These are phyloP conservation scores for Leccinum solheimii DNA, from an alignment of 1,284 basidiomycete species.

Conservation along the genomic window DNA sequence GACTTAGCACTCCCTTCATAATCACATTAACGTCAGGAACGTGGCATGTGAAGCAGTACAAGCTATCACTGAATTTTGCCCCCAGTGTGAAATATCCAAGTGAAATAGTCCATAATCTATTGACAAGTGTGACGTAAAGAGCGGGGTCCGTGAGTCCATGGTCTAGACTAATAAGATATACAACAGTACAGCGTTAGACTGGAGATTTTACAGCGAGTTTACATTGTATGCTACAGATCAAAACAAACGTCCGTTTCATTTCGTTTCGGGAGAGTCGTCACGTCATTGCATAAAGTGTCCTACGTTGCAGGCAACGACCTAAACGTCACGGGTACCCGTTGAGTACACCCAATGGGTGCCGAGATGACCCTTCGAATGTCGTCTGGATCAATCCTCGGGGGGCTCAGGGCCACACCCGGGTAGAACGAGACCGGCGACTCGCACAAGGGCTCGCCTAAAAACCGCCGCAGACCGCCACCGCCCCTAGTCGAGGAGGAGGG, in stretches of 20 bases:
- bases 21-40: too few species aligned
- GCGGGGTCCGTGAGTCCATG: conserved; percentile 10
- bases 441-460: conserved; percentile 20
- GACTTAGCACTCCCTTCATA: too few species aligned
- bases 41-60: too few species aligned
- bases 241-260: not conserved
- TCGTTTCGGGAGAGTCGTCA: not conserved
- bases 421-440: conserved; percentile 26
- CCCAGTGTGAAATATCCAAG: not conserved
- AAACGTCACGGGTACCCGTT: not conserved
- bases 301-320: not conserved
- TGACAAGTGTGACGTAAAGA: conserved; percentile 1
- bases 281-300: conserved; percentile 5
- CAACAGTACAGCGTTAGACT: not conserved
- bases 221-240: not conserved
- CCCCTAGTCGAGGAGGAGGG: not conserved
- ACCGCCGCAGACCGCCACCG: not conserved
- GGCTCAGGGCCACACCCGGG: not conserved
- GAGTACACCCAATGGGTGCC: not conserved
- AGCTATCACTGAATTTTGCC: too few species aligned
- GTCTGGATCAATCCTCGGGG: not conserved
- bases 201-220: not conserved
- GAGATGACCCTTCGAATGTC: not conserved
- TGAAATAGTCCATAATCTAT: not conserved
- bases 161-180: not conserved